Conservation (phyloP, 306 rosid species). For the Calophaca sinica region DNA sequence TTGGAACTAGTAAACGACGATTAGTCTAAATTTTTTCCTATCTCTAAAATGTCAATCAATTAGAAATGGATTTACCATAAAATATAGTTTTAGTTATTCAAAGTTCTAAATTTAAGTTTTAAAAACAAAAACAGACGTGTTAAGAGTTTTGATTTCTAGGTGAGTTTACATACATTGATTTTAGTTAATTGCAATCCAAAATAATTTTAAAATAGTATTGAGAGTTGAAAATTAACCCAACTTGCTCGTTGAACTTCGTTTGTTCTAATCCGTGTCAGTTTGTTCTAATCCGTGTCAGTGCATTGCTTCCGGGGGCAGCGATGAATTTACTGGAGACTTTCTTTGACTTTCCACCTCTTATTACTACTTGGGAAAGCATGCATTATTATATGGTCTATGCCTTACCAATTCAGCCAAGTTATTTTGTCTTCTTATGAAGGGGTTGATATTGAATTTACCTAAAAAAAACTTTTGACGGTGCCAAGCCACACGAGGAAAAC, state of each 20-base stretch:
- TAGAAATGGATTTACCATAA: no score
- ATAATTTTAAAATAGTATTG: no score
- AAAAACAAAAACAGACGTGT: no score
- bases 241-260: background rate
- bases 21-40: no score
- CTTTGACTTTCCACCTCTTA: constrained; percentile 24
- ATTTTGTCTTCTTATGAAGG: constrained; percentile 36
- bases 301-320: constrained; percentile 31
- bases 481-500: constrained; percentile 30
- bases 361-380: background rate
- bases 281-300: background rate
- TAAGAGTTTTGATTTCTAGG: no score
- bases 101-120: no score
- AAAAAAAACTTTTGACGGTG: constrained; percentile 30
- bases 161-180: no score
- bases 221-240: no score
- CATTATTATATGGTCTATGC: constrained; percentile 1
- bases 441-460: constrained; percentile 29
- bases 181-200: no score
- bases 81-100: no score
- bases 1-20: no score
- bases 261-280: background rate
- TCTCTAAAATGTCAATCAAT: no score
- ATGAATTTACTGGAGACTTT: constrained; percentile 11
- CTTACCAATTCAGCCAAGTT: constrained; percentile 43